phyloP scores from a whole-genome alignment of 305 asterid species.

The Ruellia speciosa region DNA sequence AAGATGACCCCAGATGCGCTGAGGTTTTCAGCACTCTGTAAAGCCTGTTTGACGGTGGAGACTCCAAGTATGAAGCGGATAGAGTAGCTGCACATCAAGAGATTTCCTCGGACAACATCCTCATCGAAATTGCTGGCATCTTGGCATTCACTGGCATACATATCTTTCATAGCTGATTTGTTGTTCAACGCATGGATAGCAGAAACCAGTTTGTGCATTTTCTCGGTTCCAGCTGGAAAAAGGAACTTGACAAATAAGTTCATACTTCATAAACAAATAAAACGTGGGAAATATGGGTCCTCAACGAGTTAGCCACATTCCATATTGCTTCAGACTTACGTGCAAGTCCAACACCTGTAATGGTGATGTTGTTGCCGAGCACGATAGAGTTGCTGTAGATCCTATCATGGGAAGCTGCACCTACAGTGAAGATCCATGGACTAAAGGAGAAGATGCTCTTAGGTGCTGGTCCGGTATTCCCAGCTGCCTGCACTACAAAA shows the following conservation, averaged over 20 bases:
- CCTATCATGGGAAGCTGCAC: slow-evolving; percentile 93
- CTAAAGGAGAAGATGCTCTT: slow-evolving; percentile 85
- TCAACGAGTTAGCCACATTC: background rate
- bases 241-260: slow-evolving; percentile 14
- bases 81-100: slow-evolving; percentile 90
- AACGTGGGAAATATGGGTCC: no score
- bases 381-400: slow-evolving; percentile 67
- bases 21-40: slow-evolving; percentile 72
- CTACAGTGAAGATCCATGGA: slow-evolving; percentile 96
- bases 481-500: slow-evolving; percentile 95
- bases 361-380: slow-evolving; percentile 79
- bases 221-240: slow-evolving; percentile 72
- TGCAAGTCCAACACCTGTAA: slow-evolving; percentile 95
- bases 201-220: slow-evolving; percentile 63
- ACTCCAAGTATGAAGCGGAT: slow-evolving; percentile 90
- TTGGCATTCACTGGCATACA: slow-evolving; percentile 88
- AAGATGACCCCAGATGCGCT: slow-evolving; percentile 88
- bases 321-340: slow-evolving; percentile 44
- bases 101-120: slow-evolving; percentile 66
- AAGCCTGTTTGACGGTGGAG: slow-evolving; percentile 77
- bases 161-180: slow-evolving; percentile 41
- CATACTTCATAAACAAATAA: background rate
- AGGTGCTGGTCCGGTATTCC: slow-evolving; percentile 96
- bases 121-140: slow-evolving; percentile 53
- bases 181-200: slow-evolving; percentile 70